phyloP scores from a whole-genome alignment of 257 asterid genomes.

The Rubia yunnanensis region DNA sequence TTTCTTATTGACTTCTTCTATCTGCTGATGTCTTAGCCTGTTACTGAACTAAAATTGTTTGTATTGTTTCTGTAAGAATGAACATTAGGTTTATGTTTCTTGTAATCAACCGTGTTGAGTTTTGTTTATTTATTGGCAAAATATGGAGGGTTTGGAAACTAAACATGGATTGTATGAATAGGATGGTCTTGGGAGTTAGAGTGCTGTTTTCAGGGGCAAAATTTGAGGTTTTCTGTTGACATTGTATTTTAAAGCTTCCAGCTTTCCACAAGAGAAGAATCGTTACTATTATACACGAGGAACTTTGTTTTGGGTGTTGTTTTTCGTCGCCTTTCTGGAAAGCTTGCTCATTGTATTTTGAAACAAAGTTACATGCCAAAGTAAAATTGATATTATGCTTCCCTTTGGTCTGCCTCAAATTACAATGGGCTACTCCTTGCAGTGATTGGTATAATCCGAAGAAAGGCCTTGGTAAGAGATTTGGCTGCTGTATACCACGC shows the following conservation, averaged over 20 bases:
- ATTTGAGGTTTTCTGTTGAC: background rate
- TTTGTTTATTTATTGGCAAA: background rate
- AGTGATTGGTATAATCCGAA: slow-evolving; percentile 86
- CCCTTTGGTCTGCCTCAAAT: background rate
- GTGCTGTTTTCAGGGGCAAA: background rate
- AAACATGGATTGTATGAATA: background rate
- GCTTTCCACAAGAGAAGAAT: background rate
- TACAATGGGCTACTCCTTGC: slow-evolving; percentile 12
- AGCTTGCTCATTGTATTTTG: background rate
- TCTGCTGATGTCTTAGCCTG: background rate
- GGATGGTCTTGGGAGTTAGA: background rate
- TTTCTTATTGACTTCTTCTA: background rate
- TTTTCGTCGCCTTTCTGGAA: background rate
- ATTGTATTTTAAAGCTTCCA: background rate
- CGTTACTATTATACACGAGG: background rate
- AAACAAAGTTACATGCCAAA: background rate
- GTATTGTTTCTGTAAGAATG: background rate
- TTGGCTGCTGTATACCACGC: slow-evolving; percentile 86
- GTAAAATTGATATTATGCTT: background rate
- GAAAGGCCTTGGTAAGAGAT: slow-evolving; percentile 84
- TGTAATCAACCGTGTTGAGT: background rate
- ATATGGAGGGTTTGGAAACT: background rate
- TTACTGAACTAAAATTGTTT: background rate
- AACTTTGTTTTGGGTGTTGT: background rate
- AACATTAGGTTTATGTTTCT: background rate